Conservation (phyloP, 192 early-diverging fungal species). For the Dissophora globulifera region DNA sequence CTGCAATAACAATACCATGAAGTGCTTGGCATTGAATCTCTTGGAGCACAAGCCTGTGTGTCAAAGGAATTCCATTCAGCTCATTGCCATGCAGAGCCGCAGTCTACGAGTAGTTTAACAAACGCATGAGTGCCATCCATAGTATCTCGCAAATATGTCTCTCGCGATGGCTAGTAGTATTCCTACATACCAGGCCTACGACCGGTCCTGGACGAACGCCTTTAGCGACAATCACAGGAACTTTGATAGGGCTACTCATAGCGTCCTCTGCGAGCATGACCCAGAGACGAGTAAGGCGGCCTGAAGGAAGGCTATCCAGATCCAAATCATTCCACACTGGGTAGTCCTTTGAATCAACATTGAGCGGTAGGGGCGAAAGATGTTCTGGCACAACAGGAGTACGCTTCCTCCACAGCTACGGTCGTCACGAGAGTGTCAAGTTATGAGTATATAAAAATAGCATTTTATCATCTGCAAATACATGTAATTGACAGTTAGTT, state of each 20-base stretch:
- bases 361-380: constrained; percentile 29
- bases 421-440: too few species aligned
- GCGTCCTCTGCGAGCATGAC: constrained; percentile 71
- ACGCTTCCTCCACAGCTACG: constrained; percentile 62
- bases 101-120: constrained; percentile 62
- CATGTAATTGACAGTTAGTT: too few species aligned
- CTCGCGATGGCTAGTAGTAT: not conserved
- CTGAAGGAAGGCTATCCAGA: constrained; percentile 61
- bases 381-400: constrained; percentile 54
- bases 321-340: constrained; percentile 67
- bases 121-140: too few species aligned
- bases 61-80: constrained; percentile 91
- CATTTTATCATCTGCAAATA: too few species aligned
- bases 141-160: too few species aligned
- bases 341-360: constrained; percentile 45
- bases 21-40: constrained; percentile 79
- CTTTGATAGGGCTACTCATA: constrained; percentile 66
- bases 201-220: constrained; percentile 70
- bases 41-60: constrained; percentile 81
- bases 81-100: constrained; percentile 94
- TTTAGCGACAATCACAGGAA: constrained; percentile 83
- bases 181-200: constrained; percentile 58
- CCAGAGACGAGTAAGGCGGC: constrained; percentile 68
- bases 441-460: too few species aligned
- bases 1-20: constrained; percentile 87